phyloP scores from a whole-genome alignment of 2,329 filamentous ascomycete species.

The Fusarium aywerte region DNA sequence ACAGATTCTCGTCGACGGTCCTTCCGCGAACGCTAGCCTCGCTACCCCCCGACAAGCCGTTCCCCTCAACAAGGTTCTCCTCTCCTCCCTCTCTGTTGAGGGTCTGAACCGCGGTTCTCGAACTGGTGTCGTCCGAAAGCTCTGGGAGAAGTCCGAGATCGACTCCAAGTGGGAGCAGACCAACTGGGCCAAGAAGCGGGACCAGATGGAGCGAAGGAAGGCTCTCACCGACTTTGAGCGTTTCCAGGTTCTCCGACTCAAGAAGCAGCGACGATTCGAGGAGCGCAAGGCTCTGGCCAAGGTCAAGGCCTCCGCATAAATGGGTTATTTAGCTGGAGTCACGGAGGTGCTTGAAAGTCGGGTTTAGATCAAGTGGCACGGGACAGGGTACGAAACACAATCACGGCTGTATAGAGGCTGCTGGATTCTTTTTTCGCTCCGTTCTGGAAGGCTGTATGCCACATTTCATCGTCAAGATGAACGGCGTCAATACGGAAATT shows the following conservation, averaged over 20 bases:
- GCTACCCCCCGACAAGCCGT: conserved; percentile 88
- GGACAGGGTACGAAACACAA: conserved; percentile 51
- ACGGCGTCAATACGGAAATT: conserved; percentile 75
- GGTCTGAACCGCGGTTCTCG: conserved; percentile 88
- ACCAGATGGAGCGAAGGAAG: conserved; percentile 86
- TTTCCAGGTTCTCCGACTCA: conserved; percentile 99
- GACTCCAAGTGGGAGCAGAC: conserved; percentile 93
- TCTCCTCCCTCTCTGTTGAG: conserved; percentile 89
- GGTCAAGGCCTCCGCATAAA: conserved; percentile 84
- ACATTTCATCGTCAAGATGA: conserved; percentile 68
- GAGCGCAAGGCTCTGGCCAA: conserved; percentile 96
- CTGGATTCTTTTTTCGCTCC: conserved; percentile 68
- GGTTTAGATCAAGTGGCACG: conserved; percentile 54
- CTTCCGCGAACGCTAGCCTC: conserved; percentile 81
- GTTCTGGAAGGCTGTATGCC: conserved; percentile 73
- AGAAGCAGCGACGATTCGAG: conserved; percentile 99
- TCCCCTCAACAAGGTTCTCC: conserved; percentile 82
- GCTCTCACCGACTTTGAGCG: conserved; percentile 97
- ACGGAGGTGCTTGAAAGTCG: conserved; percentile 50
- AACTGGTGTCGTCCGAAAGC: conserved; percentile 82
- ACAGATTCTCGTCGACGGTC: conserved; percentile 95
- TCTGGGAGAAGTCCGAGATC: conserved; percentile 91
- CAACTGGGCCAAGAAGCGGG: conserved; percentile 94
- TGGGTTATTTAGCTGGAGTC: conserved; percentile 52
- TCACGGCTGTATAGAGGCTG: conserved; percentile 61